Conservation (phyloP, 1,139 yeast species). For the Pichia sp. region DNA sequence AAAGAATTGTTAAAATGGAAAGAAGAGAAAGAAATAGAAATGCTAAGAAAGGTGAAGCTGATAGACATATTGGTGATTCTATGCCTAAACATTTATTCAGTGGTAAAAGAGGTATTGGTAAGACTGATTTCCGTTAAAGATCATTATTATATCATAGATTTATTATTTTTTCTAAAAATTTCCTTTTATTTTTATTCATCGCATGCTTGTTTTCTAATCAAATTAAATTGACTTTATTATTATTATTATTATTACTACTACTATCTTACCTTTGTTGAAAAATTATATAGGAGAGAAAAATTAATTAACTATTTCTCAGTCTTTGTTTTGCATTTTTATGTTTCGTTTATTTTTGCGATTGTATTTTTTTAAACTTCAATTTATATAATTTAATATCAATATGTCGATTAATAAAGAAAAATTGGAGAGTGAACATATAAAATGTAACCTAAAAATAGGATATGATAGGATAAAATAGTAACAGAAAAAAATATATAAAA, state of each 20-base stretch:
- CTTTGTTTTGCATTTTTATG: neutral
- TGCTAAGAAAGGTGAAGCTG: slow-evolving; percentile 95
- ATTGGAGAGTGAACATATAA: no score
- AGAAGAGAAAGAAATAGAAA: slow-evolving; percentile 90
- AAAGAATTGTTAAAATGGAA: slow-evolving; percentile 77
- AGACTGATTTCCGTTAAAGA: slow-evolving; percentile 64
- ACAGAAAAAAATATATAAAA: no score
- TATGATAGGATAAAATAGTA: no score
- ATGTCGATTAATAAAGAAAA: neutral
- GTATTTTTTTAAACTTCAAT: slow-evolving; percentile 9
- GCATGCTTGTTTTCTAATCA: slow-evolving; percentile 1
- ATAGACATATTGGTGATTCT: slow-evolving; percentile 79
- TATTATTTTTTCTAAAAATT: neutral
- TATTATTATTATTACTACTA: neutral
- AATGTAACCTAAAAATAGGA: no score
- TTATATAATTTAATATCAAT: no score
- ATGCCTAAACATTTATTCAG: slow-evolving; percentile 90
- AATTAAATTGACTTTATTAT: neutral
- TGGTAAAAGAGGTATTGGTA: slow-evolving; percentile 95
- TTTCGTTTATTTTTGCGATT: neutral
- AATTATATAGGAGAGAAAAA: no score
- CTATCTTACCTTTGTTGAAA: no score
- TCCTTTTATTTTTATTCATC: neutral
- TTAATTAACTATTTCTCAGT: no score
- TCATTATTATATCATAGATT: neutral